These are phyloP conservation scores for Neurospora africana DNA, from an alignment of 495 filamentous ascomycete genomes.

Conservation along the genomic window DNA sequence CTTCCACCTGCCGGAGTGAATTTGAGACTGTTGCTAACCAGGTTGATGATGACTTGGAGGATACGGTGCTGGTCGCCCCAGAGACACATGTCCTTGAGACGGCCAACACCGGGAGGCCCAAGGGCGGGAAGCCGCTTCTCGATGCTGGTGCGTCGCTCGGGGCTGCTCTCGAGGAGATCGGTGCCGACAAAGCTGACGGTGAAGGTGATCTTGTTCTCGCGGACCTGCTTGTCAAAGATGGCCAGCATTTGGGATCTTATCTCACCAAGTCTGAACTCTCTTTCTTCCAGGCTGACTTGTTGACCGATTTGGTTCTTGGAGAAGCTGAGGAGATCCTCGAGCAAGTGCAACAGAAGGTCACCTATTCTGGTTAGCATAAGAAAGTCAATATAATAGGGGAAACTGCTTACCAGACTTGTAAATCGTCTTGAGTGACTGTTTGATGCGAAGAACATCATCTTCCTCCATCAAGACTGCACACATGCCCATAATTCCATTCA, in stretches of 20 bases:
- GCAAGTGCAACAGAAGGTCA: constrained; percentile 71
- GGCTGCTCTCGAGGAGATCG: constrained; percentile 25
- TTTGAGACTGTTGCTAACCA: constrained; percentile 86
- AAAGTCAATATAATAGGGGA: neutral
- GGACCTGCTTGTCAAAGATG: constrained; percentile 82
- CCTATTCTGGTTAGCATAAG: constrained; percentile 20
- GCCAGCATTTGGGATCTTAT: constrained; percentile 67
- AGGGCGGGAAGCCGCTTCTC: constrained; percentile 35
- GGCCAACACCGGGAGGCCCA: constrained; percentile 50
- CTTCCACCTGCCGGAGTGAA: constrained; percentile 74
- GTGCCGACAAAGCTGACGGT: constrained; percentile 55
- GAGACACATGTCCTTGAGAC: constrained; percentile 60
- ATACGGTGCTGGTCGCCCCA: constrained; percentile 91
- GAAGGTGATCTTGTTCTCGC: constrained; percentile 64
- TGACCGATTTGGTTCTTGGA: constrained; percentile 89
- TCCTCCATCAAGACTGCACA: constrained; percentile 86
- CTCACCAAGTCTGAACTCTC: constrained; percentile 72
- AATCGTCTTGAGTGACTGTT: constrained; percentile 70
- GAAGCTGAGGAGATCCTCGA: constrained; percentile 88
- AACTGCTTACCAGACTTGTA: constrained; percentile 58
- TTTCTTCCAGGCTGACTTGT: constrained; percentile 65
- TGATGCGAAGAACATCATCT: constrained; percentile 63
- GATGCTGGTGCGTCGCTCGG: constrained; percentile 21
- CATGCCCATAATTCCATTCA: constrained; percentile 93
- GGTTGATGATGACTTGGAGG: constrained; percentile 81